Base-by-base conservation (phyloP, 495 filamentous ascomycete genomes). In the Neurospora sp. region DNA sequence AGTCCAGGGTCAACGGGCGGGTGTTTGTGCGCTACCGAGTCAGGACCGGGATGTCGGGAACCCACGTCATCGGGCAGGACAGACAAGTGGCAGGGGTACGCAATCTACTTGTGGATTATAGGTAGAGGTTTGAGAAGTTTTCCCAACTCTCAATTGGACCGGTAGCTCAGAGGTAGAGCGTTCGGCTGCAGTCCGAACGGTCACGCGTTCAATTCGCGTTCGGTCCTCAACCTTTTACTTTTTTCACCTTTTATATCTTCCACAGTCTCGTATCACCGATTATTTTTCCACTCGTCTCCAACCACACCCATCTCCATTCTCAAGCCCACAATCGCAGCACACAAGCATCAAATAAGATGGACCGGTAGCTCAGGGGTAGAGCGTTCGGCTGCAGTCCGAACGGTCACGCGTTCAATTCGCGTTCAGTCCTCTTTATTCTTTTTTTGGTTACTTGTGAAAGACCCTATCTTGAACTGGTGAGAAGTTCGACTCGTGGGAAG, bases 51-150 rank as follows among this genome's bases (percentile, higher is more conserved):
- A 62, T 35, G 54, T 62, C 54, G 23, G 54, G 27, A 62, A 8
- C 54, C 23, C 20, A 62, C 54, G 54, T 35, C 54, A 62, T 62
- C 20, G 27, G 5, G 54, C 27, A 62, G 54, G 54, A 62, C 23
- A 8, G 27, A 4, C 6, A 62, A 31, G 54, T 31, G 54, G 27
- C 54, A 62, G 54, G 46, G 27, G 49, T 60, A 2, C 31, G 10
- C 1, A 1, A 2, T 1, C 3, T 1, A 14, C 0, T 3, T 60
- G 23, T 3, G 6, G 11, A 5, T 0, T 60, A 60, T 60, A 60
- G 5, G 5, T 2, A 1, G 2, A 1, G 0, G 11, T 14, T 1
- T 31, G 1, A 7, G 9, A 16, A 8, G 0, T 0, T 2, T 27
- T 1, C 0, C 1, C 2, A 60, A 60, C 11, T 27, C 20, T 5